phyloP scores from a whole-genome alignment of 2,329 filamentous ascomycete species.

The Aureobasidium namibiae region DNA sequence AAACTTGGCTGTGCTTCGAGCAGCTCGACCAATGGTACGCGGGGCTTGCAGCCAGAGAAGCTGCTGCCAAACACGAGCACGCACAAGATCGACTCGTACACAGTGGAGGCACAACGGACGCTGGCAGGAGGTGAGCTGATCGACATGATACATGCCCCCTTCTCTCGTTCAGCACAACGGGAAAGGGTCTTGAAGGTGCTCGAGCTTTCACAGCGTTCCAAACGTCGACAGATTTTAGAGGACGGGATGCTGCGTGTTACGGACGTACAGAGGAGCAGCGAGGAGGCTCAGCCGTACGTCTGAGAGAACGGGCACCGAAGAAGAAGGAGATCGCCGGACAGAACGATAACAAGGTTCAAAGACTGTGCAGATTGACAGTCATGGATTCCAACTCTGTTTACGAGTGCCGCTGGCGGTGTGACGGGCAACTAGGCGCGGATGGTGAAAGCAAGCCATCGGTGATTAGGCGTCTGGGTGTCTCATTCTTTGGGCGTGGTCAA shows the following conservation, averaged over 20 bases:
- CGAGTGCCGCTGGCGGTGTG: background rate
- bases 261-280: background rate
- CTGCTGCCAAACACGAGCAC: constrained; percentile 3
- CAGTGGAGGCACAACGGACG: background rate
- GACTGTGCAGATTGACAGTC: constrained; percentile 8
- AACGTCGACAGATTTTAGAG: background rate
- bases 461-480: background rate
- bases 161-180: constrained; percentile 1
- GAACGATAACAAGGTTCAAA: constrained; percentile 11
- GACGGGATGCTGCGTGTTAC: background rate
- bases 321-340: constrained; percentile 9
- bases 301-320: constrained; percentile 1
- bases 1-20: constrained; percentile 6
- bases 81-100: background rate
- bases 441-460: background rate
- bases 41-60: background rate
- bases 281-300: constrained; percentile 3
- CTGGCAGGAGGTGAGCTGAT: background rate
- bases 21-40: constrained; percentile 1
- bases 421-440: background rate
- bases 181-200: background rate
- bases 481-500: background rate
- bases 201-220: background rate
- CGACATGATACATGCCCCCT: constrained; percentile 7
- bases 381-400: constrained; percentile 3